A percentile compares a stretch with the other conserved stretches of the same genome.
These are phyloP conservation scores for Psilocybe tampanensis DNA, from an alignment of 768 basidiomycete species.

Conservation along the genomic window DNA sequence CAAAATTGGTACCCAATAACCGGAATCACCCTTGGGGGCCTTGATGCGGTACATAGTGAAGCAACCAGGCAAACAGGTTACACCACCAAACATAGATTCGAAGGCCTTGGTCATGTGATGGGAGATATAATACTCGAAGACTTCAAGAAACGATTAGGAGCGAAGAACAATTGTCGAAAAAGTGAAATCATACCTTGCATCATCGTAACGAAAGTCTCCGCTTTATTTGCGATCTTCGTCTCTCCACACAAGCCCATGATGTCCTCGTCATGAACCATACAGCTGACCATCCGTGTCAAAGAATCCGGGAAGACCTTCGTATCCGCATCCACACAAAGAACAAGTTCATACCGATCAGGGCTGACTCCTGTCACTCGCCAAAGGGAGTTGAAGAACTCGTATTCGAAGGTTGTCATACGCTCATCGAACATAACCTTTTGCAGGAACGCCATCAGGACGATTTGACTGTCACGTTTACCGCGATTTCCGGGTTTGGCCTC, in stretches of 20 bases:
- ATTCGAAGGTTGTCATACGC: slow-evolving; percentile 99
- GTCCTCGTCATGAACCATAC: slow-evolving; percentile 95
- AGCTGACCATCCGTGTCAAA: slow-evolving; percentile 91
- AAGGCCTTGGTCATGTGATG: slow-evolving; percentile 99
- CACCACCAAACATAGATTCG: slow-evolving; percentile 99
- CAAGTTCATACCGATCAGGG: slow-evolving; percentile 94
- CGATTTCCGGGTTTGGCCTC: slow-evolving; percentile 97
- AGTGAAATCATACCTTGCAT: slow-evolving; percentile 86
- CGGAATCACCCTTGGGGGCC: slow-evolving; percentile 93
- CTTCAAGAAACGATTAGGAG: slow-evolving; percentile 41
- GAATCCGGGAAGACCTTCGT: slow-evolving; percentile 99
- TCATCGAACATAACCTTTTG: slow-evolving; percentile 99
- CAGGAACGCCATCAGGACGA: slow-evolving; percentile 95
- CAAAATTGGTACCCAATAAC: slow-evolving; percentile 98
- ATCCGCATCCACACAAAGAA: slow-evolving; percentile 96
- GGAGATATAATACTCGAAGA: slow-evolving; percentile 99
- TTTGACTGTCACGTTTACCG: slow-evolving; percentile 98
- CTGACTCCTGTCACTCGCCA: slow-evolving; percentile 96
- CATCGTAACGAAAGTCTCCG: slow-evolving; percentile 99
- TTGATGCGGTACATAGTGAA: slow-evolving; percentile 99
- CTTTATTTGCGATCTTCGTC: slow-evolving; percentile 99
- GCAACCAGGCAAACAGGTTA: slow-evolving; percentile 98
- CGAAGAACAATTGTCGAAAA: background rate
- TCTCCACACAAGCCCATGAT: slow-evolving; percentile 99
- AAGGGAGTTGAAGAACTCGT: slow-evolving; percentile 98